Percentiles rank a stretch among this genome's conserved stretches.
Evolutionary conservation across 2,329 filamentous ascomycete species (phyloP).

Genomic region (Fusarium floridanum): DNA sequence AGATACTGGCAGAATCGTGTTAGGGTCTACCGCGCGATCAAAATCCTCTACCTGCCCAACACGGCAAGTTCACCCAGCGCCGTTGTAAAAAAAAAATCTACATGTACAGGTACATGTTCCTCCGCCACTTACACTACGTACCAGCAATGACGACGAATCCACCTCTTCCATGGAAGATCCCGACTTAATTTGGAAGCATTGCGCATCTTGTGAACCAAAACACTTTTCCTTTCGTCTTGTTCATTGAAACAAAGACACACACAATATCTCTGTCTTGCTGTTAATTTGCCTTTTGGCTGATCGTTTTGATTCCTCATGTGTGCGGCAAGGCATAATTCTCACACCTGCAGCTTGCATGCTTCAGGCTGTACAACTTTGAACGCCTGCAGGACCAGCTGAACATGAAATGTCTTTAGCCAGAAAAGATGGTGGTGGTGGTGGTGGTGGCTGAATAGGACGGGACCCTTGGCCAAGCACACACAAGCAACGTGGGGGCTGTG

Average conservation of each 20-base stretch:
- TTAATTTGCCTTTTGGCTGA: background rate
- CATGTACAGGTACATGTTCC: constrained; percentile 25
- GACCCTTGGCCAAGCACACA: constrained; percentile 17
- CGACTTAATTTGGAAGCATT: background rate
- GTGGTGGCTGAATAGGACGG: constrained; percentile 33
- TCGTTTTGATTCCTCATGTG: background rate
- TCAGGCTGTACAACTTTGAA: background rate
- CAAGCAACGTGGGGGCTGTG: constrained; percentile 28
- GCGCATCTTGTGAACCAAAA: constrained; percentile 15
- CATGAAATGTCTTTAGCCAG: constrained; percentile 15
- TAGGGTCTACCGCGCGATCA: constrained; percentile 22
- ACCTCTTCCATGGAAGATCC: constrained; percentile 11
- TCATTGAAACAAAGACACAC: background rate
- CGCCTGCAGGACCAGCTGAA: constrained; percentile 15
- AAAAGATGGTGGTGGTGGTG: constrained; percentile 22
- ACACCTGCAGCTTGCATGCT: constrained; percentile 1
- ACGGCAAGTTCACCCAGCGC: constrained; percentile 27
- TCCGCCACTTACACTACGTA: constrained; percentile 32
- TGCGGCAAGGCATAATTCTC: background rate
- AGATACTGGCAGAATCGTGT: constrained; percentile 2
- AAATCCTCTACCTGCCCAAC: constrained; percentile 35
- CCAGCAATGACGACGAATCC: constrained; percentile 37
- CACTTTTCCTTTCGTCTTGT: background rate
- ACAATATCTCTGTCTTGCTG: background rate
- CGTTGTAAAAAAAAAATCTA: background rate